phyloP scores from a whole-genome alignment of 1,139 yeast species.

The Arxiozyma slooffiae region DNA sequence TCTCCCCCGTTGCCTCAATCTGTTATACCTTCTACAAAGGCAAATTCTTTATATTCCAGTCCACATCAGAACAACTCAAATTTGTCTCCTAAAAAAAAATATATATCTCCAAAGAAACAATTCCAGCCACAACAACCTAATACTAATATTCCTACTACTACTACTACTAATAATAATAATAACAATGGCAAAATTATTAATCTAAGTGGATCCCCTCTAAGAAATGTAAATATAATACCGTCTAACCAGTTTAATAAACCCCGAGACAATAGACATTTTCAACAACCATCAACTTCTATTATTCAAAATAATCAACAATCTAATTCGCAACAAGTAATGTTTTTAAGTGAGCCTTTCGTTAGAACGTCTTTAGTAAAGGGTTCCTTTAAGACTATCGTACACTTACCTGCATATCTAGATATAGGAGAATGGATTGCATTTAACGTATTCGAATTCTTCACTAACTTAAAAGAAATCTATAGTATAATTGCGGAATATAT shows the following conservation, averaged over 20 bases:
- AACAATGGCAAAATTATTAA: conserved; percentile 7
- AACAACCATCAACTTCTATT: not conserved
- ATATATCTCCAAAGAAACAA: conserved; percentile 29
- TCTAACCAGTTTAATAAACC: conserved; percentile 5
- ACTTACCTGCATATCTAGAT: conserved; percentile 89
- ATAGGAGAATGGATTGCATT: conserved; percentile 92
- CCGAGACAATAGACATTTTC: conserved; percentile 2
- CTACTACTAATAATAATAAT: conserved; percentile 12
- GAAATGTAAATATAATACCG: conserved; percentile 3
- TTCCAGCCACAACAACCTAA: conserved; percentile 11
- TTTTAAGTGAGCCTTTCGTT: conserved; percentile 86
- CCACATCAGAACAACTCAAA: conserved; percentile 32
- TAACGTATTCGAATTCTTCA: conserved; percentile 81
- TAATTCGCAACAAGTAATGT: conserved; percentile 32
- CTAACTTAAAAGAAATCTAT: conserved; percentile 76
- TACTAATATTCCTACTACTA: no score
- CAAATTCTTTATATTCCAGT: conserved; percentile 23
- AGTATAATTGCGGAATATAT: conserved; percentile 83
- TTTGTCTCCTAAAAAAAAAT: conserved; percentile 32
- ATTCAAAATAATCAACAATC: conserved; percentile 11
- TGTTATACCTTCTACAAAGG: not conserved
- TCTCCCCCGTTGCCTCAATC: conserved; percentile 12
- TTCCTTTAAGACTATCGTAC: conserved; percentile 92
- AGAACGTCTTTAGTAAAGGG: conserved; percentile 94
- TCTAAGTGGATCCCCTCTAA: not conserved